A percentile compares a stretch with the other conserved stretches of the same genome.
These are phyloP conservation scores for Schwanniomyces pseudopolymorphus DNA, from an alignment of 805 yeast species.

Conservation along the genomic window DNA sequence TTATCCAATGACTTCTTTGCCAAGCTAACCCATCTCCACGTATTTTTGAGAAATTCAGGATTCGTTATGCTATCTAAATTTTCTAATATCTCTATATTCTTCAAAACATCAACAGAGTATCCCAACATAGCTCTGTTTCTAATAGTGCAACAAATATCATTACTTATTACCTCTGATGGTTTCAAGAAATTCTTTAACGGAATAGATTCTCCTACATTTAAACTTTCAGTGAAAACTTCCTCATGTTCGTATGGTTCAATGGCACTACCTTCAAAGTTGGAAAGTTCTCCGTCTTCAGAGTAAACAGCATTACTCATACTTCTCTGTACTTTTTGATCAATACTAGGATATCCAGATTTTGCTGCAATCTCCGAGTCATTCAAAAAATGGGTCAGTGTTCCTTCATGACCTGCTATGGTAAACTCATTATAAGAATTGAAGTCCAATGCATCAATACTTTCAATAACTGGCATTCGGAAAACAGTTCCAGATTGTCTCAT, in stretches of 20 bases:
- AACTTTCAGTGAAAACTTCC: constrained; percentile 12
- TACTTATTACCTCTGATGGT: constrained; percentile 49
- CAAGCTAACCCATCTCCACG: constrained; percentile 90
- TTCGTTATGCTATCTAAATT: constrained; percentile 50
- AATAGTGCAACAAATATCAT: constrained; percentile 75
- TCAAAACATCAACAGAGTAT: constrained; percentile 67
- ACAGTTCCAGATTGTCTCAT: constrained; percentile 90
- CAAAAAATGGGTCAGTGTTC: constrained; percentile 47
- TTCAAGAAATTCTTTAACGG: constrained; percentile 31
- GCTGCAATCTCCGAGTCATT: constrained; percentile 22
- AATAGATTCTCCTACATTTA: constrained; percentile 23
- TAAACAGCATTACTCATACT: constrained; percentile 7
- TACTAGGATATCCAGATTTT: constrained; percentile 10
- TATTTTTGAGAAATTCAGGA: constrained; percentile 56
- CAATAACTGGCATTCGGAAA: constrained; percentile 72
- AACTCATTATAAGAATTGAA: constrained; percentile 73
- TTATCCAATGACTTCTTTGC: constrained; percentile 64
- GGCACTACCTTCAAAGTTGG: constrained; percentile 29
- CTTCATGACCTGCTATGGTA: constrained; percentile 57
- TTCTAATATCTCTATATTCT: constrained; percentile 61
- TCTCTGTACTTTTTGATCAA: constrained; percentile 8
- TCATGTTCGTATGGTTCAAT: constrained; percentile 6
- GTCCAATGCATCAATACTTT: constrained; percentile 58
- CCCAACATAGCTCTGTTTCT: constrained; percentile 69
- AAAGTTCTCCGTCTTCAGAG: constrained; percentile 26